Evolutionary conservation across 371 early-diverging fungal genomes (phyloP).

Genomic region (Entomophthora muscae): DNA sequence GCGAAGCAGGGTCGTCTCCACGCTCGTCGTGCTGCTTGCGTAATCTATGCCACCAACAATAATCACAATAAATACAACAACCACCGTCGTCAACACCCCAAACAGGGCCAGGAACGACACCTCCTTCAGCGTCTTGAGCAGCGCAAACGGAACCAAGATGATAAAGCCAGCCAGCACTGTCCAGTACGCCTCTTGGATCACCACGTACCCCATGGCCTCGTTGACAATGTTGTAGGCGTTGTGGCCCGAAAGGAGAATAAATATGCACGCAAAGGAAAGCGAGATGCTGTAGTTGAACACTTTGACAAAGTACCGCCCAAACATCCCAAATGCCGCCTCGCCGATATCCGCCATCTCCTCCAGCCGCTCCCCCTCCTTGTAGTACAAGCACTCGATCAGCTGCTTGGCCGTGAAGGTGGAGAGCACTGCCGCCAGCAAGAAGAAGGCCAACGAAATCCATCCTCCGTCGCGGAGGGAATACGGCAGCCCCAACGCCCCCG

Average conservation of each 20-base stretch:
- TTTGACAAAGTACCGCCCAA: conserved; percentile 32
- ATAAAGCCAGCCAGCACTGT: conserved; percentile 36
- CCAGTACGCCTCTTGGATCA: conserved; percentile 32
- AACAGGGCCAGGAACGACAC: conserved; percentile 22
- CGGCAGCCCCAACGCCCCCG: conserved; percentile 68
- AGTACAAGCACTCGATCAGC: conserved; percentile 50
- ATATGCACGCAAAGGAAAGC: conserved; percentile 54
- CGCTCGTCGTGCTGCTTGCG: too few relatives aligned
- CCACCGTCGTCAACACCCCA: not conserved
- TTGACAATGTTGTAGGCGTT: conserved; percentile 15
- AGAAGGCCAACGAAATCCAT: conserved; percentile 58
- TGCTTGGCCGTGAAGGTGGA: conserved; percentile 46
- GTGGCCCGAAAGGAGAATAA: conserved; percentile 48
- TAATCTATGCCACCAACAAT: not conserved
- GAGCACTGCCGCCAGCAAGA: conserved; percentile 50
- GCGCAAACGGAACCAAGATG: conserved; percentile 47
- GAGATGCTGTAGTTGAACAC: conserved; percentile 43
- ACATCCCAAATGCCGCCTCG: conserved; percentile 39
- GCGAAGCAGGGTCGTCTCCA: conserved; percentile 31
- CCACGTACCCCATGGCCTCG: conserved; percentile 27
- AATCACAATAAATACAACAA: not conserved
- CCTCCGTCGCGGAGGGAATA: conserved; percentile 62
- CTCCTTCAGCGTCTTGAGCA: conserved; percentile 51
- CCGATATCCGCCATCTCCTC: conserved; percentile 37
- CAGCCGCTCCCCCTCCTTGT: conserved; percentile 20